Evolutionary conservation across 2,329 filamentous ascomycete genomes (phyloP).

Genomic region (Cladophialophora exuberans): DNA sequence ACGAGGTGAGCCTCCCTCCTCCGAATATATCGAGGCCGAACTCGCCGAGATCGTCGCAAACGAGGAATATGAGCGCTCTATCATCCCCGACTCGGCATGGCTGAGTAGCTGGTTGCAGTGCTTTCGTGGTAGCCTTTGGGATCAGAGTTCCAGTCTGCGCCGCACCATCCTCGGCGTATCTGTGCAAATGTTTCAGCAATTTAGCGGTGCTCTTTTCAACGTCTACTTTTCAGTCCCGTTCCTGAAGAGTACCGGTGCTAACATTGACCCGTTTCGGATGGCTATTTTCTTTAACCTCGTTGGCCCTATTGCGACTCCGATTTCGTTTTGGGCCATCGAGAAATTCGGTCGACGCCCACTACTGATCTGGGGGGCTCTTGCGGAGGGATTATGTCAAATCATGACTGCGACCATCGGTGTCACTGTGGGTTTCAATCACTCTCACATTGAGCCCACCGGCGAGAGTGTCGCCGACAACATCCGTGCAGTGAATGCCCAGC

Average conservation of each 20-base stretch:
- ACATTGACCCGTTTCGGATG: conserved; percentile 78
- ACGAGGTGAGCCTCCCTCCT: conserved; percentile 73
- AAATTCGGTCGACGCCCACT: conserved; percentile 77
- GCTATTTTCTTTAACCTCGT: conserved; percentile 84
- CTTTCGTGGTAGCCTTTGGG: conserved; percentile 59
- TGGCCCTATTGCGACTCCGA: conserved; percentile 81
- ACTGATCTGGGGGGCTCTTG: conserved; percentile 74
- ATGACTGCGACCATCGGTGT: conserved; percentile 69
- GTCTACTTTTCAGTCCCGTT: conserved; percentile 83
- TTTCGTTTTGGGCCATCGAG: conserved; percentile 88
- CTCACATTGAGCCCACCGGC: conserved; percentile 63
- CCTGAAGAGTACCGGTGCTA: conserved; percentile 76
- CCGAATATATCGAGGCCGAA: conserved; percentile 76
- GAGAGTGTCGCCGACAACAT: conserved; percentile 58
- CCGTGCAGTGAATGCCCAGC: conserved; percentile 63
- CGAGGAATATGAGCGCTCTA: conserved; percentile 76
- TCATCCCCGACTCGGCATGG: conserved; percentile 69
- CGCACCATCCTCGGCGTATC: conserved; percentile 72
- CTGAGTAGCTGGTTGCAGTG: conserved; percentile 69
- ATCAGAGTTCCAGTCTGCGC: conserved; percentile 60
- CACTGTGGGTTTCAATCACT: conserved; percentile 30
- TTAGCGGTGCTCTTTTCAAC: conserved; percentile 90
- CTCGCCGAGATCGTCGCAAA: conserved; percentile 86
- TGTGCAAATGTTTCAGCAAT: conserved; percentile 79
- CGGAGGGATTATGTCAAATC: conserved; percentile 87